Percentiles rank a stretch among this genome's conserved stretches.
Conservation (phyloP, 2,329 filamentous ascomycete genomes). For the Botrytis fragariae region DNA sequence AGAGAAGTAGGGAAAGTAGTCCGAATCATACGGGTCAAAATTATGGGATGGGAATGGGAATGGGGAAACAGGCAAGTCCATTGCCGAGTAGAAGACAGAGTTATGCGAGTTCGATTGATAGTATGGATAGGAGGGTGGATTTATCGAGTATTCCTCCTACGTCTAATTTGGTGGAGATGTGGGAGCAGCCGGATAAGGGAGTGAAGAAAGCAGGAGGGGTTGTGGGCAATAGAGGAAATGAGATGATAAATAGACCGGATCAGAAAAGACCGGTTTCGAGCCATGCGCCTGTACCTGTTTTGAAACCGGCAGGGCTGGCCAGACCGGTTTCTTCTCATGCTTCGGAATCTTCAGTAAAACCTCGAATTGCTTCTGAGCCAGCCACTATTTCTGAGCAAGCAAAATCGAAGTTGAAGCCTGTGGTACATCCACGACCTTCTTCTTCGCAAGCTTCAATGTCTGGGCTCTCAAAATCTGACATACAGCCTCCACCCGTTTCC, state of each 20-base stretch:
- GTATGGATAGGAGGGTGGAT: slow-evolving; percentile 11
- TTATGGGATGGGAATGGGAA: not conserved
- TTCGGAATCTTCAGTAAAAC: not conserved
- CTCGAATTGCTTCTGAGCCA: not conserved
- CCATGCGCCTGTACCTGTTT: slow-evolving; percentile 16
- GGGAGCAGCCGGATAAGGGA: slow-evolving; percentile 51
- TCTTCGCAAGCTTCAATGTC: not conserved
- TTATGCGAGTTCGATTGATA: slow-evolving; percentile 12
- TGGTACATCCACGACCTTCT: not conserved
- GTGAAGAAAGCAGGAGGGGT: not conserved
- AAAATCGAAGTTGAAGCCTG: not conserved
- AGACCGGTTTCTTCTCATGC: slow-evolving; percentile 24
- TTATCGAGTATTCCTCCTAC: slow-evolving; percentile 55
- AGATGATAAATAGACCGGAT: not conserved
- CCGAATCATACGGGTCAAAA: slow-evolving; percentile 42
- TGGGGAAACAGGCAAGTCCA: slow-evolving; percentile 5
- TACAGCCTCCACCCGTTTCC: not conserved
- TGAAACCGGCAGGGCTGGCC: not conserved
- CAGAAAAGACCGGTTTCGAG: slow-evolving; percentile 21
- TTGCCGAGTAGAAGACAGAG: slow-evolving; percentile 9
- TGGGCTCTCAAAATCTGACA: not conserved
- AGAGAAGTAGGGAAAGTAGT: slow-evolving; percentile 55
- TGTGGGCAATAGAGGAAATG: not conserved
- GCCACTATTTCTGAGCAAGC: not conserved
- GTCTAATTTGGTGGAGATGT: slow-evolving; percentile 64